These are phyloP conservation scores for Hypoxylon sp. DNA, from an alignment of 2,329 filamentous ascomycete genomes.

Conservation along the genomic window DNA sequence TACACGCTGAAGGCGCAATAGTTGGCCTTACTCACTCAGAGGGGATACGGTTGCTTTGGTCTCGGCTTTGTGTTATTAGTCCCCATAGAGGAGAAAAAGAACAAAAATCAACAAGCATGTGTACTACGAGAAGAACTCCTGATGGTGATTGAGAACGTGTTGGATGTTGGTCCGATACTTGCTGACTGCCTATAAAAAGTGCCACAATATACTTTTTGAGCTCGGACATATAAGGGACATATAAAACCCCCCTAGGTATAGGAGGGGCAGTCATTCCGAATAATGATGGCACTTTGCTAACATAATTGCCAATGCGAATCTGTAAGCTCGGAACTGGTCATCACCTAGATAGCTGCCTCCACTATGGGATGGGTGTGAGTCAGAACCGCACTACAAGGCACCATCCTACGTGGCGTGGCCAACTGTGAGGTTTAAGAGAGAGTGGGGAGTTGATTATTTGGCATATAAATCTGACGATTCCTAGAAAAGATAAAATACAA, in stretches of 20 bases:
- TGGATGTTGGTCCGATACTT: too few relatives aligned
- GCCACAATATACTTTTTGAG: too few relatives aligned
- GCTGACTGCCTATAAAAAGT: conserved; percentile 11
- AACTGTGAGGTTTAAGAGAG: conserved; percentile 13
- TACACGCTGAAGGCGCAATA: conserved; percentile 10
- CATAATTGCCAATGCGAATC: conserved; percentile 12
- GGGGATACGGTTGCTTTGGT: conserved; percentile 10
- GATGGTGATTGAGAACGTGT: too few relatives aligned
- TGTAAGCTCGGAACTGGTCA: conserved; percentile 17
- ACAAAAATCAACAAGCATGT: conserved; percentile 12
- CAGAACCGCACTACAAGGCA: too few relatives aligned
- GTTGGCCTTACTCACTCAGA: conserved; percentile 7
- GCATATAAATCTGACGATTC: too few relatives aligned
- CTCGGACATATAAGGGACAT: too few relatives aligned
- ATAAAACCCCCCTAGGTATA: too few relatives aligned
- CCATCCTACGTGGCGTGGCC: conserved; percentile 29
- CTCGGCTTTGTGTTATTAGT: conserved; percentile 32
- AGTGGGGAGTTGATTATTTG: too few relatives aligned
- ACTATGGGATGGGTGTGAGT: conserved; percentile 19
- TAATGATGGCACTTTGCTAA: conserved; percentile 4
- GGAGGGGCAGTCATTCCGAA: too few relatives aligned
- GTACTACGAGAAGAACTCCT: too few relatives aligned
- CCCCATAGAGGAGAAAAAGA: conserved; percentile 20
- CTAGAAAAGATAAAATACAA: too few relatives aligned
- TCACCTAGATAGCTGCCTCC: conserved; percentile 7